Percentiles rank a stretch among this genome's conserved stretches.
Conservation (phyloP, 2,329 filamentous ascomycete species). For the Helotiales sp. region DNA sequence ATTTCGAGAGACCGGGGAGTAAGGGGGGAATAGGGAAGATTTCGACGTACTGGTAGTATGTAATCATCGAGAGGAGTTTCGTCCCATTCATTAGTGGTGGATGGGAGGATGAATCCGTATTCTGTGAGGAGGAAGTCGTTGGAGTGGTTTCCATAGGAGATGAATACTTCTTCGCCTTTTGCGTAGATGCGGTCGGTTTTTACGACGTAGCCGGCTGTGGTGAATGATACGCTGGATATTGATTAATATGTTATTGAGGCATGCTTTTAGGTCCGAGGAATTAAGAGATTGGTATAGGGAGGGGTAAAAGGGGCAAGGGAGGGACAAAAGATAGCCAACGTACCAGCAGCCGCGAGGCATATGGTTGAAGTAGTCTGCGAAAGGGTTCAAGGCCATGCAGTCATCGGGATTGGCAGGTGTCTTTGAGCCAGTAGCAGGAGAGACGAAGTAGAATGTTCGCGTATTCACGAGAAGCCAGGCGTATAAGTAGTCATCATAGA, state of each 20-base stretch:
- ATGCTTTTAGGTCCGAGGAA: not conserved
- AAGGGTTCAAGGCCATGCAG: constrained; percentile 68
- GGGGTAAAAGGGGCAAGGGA: not conserved
- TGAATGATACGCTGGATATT: constrained; percentile 45
- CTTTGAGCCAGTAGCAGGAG: constrained; percentile 13
- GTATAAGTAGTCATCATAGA: constrained; percentile 47
- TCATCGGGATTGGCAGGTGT: constrained; percentile 48
- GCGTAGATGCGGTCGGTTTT: constrained; percentile 50
- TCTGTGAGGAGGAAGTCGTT: constrained; percentile 74
- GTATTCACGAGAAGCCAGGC: constrained; percentile 62
- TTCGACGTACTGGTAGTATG: constrained; percentile 30
- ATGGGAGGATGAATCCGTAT: constrained; percentile 44
- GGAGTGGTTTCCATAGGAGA: constrained; percentile 68
- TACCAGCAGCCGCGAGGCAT: constrained; percentile 42
- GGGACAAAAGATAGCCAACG: not conserved
- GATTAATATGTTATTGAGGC: not conserved
- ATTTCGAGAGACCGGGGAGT: too few relatives aligned
- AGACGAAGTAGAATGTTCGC: constrained; percentile 58
- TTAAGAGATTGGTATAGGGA: too few relatives aligned
- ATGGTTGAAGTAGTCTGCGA: constrained; percentile 72
- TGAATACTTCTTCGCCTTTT: constrained; percentile 63
- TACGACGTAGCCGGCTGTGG: constrained; percentile 53
- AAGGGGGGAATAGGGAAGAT: too few relatives aligned
- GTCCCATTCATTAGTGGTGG: constrained; percentile 31
- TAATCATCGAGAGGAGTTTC: constrained; percentile 31